A percentile compares a stretch with the other conserved stretches of the same genome.
Conservation (phyloP, 164 flowering plant genomes). For the Aristolochia californica region DNA sequence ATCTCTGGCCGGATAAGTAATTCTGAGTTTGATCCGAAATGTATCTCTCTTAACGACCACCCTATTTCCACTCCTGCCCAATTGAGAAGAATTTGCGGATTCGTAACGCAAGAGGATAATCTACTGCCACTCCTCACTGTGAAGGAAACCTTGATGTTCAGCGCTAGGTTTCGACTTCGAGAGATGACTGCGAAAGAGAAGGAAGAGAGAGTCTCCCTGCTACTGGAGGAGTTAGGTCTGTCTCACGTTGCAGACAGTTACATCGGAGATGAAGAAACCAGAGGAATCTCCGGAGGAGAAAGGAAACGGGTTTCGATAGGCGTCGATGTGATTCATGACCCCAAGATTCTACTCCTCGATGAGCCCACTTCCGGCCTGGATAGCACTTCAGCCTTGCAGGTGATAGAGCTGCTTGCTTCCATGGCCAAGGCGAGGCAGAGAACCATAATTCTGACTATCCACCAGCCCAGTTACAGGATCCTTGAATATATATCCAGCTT, state of each 20-base stretch:
- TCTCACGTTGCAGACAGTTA: conserved; percentile 50
- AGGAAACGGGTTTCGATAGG: conserved; percentile 81
- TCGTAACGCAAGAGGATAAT: conserved; percentile 74
- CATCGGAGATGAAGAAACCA: conserved; percentile 72
- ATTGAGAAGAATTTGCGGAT: conserved; percentile 66
- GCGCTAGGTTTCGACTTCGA: conserved; percentile 61
- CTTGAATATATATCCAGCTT: conserved; percentile 49
- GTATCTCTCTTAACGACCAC: conserved; percentile 34
- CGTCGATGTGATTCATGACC: conserved; percentile 80
- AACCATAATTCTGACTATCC: conserved; percentile 64
- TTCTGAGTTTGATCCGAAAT: conserved; percentile 36
- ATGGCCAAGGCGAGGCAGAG: conserved; percentile 56
- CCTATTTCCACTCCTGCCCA: conserved; percentile 32
- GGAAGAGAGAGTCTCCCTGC: conserved; percentile 42
- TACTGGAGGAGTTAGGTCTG: conserved; percentile 76
- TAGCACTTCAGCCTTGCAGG: conserved; percentile 74
- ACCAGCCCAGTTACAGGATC: conserved; percentile 83
- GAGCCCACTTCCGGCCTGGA: conserved; percentile 97
- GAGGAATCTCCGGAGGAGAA: conserved; percentile 93
- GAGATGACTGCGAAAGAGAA: conserved; percentile 35
- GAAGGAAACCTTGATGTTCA: conserved; percentile 72
- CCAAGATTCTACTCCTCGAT: conserved; percentile 62
- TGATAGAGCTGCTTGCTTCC: conserved; percentile 56
- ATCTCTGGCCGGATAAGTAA: conserved; percentile 56
- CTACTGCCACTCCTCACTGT: conserved; percentile 84